phyloP scores from a whole-genome alignment of 179 eudicot genomes.

The Camellia oleifera region DNA sequence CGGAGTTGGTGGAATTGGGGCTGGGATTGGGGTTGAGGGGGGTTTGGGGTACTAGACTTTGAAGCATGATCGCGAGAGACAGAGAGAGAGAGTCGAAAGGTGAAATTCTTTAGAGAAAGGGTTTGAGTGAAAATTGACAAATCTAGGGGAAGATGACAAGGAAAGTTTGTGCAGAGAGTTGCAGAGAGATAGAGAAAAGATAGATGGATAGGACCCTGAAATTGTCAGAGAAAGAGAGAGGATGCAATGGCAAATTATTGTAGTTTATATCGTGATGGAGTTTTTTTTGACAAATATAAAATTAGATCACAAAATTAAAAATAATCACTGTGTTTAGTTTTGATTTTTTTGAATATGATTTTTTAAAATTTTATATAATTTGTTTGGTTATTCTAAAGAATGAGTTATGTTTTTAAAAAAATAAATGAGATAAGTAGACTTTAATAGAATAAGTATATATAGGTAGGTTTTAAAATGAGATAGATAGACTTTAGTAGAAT shows the following conservation, averaged over 20 bases:
- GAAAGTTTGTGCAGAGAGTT: not conserved
- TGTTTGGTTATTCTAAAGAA: too few species aligned
- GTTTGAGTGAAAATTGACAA: not conserved
- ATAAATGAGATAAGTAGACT: too few species aligned
- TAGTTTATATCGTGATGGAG: not conserved
- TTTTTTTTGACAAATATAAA: too few species aligned
- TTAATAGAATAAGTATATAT: too few species aligned
- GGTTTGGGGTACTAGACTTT: conserved; percentile 3
- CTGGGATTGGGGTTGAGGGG: conserved; percentile 2
- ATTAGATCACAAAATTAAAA: too few species aligned
- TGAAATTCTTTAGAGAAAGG: not conserved
- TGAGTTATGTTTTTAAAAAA: too few species aligned
- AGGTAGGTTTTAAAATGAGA: too few species aligned
- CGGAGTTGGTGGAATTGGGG: not conserved
- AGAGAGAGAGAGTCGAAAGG: not conserved
- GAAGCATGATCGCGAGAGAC: conserved; percentile 15
- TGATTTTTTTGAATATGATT: too few species aligned
- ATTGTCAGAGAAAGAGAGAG: conserved; percentile 3
- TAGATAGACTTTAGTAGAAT: too few species aligned
- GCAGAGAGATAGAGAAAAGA: not conserved
- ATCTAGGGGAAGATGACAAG: not conserved
- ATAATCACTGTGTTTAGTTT: too few species aligned
- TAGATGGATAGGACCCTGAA: not conserved
- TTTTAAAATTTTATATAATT: too few species aligned
- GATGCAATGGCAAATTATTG: not conserved